These are phyloP conservation scores for Nannizziopsis arthrosporioides DNA, from an alignment of 2,329 filamentous ascomycete species.

Conservation along the genomic window DNA sequence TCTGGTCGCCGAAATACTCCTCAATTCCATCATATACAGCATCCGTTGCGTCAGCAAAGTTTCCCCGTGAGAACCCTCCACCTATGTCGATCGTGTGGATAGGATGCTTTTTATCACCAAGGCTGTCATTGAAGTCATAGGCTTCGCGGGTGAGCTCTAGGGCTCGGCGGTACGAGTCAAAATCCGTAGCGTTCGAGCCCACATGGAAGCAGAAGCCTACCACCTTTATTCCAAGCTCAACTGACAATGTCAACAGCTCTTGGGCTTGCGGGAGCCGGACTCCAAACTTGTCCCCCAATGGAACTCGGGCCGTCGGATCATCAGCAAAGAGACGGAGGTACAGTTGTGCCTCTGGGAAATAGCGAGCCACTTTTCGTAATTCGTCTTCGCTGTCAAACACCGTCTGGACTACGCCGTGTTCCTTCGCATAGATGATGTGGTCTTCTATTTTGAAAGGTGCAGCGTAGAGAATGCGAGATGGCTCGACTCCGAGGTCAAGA, in stretches of 20 bases:
- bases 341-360: conserved; percentile 17
- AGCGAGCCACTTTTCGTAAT: conserved; percentile 18
- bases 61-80: conserved; percentile 20
- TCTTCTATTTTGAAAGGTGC: conserved; percentile 21
- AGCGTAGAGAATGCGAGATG: conserved; percentile 21
- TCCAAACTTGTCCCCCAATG: conserved; percentile 16
- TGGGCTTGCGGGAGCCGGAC: conserved; percentile 16
- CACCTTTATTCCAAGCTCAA: conserved; percentile 18
- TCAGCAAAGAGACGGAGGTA: conserved; percentile 18
- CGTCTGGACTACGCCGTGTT: conserved; percentile 16
- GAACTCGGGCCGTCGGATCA: conserved; percentile 9
- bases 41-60: conserved; percentile 15
- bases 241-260: conserved; percentile 17
- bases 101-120: conserved; percentile 6
- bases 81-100: conserved; percentile 20
- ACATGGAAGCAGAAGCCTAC: conserved; percentile 24
- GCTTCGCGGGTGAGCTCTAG: conserved; percentile 4
- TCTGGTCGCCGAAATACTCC: conserved; percentile 8
- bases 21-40: background rate
- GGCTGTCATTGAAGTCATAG: conserved; percentile 5
- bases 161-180: conserved; percentile 4
- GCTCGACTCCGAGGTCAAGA: conserved; percentile 18
- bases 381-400: conserved; percentile 24
- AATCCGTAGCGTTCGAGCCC: conserved; percentile 13
- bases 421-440: conserved; percentile 15